phyloP scores from a whole-genome alignment of 2,329 filamentous ascomycete species.

The Lachnellula subtilissima region DNA sequence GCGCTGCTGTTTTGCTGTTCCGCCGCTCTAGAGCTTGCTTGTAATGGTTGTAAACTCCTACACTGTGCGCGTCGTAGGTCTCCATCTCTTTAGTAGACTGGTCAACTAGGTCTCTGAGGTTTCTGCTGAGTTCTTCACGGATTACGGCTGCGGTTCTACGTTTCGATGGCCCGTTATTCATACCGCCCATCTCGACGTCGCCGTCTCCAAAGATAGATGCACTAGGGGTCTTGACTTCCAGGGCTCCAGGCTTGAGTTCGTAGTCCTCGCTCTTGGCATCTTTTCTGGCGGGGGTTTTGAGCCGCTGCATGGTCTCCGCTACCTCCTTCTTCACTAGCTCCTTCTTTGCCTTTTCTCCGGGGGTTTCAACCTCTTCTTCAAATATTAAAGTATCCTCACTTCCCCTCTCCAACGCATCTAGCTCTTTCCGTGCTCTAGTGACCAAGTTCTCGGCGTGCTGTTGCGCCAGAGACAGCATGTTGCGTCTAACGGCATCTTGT shows the following conservation, averaged over 20 bases:
- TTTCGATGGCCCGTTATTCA: neutral
- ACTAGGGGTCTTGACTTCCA: neutral
- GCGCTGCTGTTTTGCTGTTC: neutral
- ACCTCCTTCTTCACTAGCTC: slow-evolving; percentile 31
- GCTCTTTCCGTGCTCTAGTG: slow-evolving; percentile 12
- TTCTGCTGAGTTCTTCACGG: slow-evolving; percentile 3
- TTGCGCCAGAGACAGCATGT: slow-evolving; percentile 18
- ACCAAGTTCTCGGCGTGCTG: slow-evolving; percentile 9
- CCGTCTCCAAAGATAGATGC: neutral
- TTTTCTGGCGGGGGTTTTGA: slow-evolving; percentile 31
- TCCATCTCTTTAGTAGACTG: slow-evolving; percentile 12
- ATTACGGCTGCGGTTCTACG: slow-evolving; percentile 8
- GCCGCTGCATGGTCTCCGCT: slow-evolving; percentile 36
- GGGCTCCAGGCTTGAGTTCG: slow-evolving; percentile 10
- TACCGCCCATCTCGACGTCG: slow-evolving; percentile 15
- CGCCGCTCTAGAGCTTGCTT: slow-evolving; percentile 9
- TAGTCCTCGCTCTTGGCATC: slow-evolving; percentile 17
- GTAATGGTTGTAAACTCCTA: slow-evolving; percentile 3
- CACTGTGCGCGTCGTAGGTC: slow-evolving; percentile 19
- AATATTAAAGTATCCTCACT: neutral
- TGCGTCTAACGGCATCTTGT: slow-evolving; percentile 20
- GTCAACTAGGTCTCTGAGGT: slow-evolving; percentile 14
- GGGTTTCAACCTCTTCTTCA: neutral
- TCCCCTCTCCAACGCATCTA: slow-evolving; percentile 4
- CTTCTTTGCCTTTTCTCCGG: neutral